Percentiles rank a stretch among this genome's conserved stretches.
Conservation (phyloP, 306 rosid species). For the Spatholobus suberectus region DNA sequence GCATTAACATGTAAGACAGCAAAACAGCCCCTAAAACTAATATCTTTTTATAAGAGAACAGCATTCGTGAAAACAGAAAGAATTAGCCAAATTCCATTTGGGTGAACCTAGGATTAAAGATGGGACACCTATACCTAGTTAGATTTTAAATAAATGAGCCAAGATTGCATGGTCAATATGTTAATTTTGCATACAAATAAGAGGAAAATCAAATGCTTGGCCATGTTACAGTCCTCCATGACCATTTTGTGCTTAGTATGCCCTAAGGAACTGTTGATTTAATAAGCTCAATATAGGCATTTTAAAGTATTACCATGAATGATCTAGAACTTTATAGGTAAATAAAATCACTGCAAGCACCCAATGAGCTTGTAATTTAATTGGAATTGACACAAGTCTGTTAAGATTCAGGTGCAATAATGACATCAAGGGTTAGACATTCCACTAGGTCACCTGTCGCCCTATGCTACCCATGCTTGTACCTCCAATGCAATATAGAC, state of each 20-base stretch:
- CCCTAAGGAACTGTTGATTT: no score
- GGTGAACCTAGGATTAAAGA: constrained; percentile 30
- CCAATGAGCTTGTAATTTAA: neutral
- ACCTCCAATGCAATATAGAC: neutral
- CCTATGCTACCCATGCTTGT: neutral
- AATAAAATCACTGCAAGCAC: neutral
- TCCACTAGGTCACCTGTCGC: neutral
- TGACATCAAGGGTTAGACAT: neutral
- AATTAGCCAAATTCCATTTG: neutral
- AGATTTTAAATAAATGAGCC: constrained; percentile 16
- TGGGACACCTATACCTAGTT: neutral
- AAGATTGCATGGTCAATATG: no score
- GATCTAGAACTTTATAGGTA: neutral
- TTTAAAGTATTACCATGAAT: neutral
- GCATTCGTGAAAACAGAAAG: constrained; percentile 11
- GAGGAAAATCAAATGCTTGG: constrained; percentile 36
- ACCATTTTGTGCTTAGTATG: neutral
- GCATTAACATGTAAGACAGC: constrained; percentile 18
- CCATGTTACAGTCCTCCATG: neutral
- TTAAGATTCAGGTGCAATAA: neutral
- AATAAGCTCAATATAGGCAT: neutral
- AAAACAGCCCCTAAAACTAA: neutral
- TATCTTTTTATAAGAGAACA: neutral
- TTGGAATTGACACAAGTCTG: neutral
- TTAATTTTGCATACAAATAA: constrained; percentile 4